Conservation (phyloP, 805 yeast species). For the Candida tibetensis region DNA sequence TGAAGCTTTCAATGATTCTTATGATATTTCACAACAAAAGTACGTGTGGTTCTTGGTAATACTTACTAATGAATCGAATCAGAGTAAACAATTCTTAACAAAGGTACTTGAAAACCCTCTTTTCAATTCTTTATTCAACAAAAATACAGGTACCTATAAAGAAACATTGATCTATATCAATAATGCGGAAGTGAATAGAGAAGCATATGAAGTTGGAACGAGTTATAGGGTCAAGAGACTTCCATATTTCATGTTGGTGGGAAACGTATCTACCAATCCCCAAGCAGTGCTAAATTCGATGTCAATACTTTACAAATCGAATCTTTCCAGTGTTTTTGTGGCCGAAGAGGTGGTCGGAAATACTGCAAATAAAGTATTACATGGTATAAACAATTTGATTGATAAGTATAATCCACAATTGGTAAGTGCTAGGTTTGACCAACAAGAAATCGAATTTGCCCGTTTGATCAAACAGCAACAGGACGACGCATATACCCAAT, state of each 20-base stretch:
- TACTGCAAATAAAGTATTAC: constrained; percentile 24
- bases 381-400: constrained; percentile 23
- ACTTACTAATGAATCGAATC: constrained; percentile 25
- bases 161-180: constrained; percentile 29
- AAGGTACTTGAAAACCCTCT: constrained; percentile 12
- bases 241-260: constrained; percentile 39
- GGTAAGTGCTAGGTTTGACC: constrained; percentile 34
- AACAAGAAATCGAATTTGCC: constrained; percentile 39
- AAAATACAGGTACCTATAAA: constrained; percentile 22
- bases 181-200: constrained; percentile 33
- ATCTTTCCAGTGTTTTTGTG: constrained; percentile 17
- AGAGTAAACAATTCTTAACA: constrained; percentile 16
- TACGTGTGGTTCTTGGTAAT: constrained; percentile 35
- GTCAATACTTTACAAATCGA: constrained; percentile 36
- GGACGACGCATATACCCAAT: constrained; percentile 41
- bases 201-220: constrained; percentile 36
- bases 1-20: constrained; percentile 26
- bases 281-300: constrained; percentile 33
- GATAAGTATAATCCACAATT: constrained; percentile 38
- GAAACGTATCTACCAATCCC: constrained; percentile 36
- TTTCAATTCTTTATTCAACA: constrained; percentile 20
- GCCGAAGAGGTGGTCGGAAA: constrained; percentile 17
- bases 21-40: constrained; percentile 25
- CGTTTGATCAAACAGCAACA: constrained; percentile 40
- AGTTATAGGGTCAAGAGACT: constrained; percentile 26